A percentile compares a stretch with the other conserved stretches of the same genome.
These are phyloP conservation scores for Rhynchosporium agropyri DNA, from an alignment of 2,329 filamentous ascomycete genomes.

Conservation along the genomic window DNA sequence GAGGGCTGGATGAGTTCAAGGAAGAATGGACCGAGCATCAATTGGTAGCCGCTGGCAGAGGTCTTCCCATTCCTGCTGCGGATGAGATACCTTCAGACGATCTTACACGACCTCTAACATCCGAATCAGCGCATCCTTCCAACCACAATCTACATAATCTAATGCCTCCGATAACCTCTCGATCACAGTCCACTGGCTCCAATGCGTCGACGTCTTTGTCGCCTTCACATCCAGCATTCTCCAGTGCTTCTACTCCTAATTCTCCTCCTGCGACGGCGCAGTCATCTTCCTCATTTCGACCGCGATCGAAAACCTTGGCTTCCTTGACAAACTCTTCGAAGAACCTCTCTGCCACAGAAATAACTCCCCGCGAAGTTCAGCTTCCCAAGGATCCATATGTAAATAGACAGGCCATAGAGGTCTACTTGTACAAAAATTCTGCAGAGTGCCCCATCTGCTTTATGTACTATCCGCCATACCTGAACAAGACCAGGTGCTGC, in stretches of 20 bases:
- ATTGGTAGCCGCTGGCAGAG: slow-evolving; percentile 86
- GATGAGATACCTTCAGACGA: slow-evolving; percentile 79
- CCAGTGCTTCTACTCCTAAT: slow-evolving; percentile 52
- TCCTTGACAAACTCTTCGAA: slow-evolving; percentile 75
- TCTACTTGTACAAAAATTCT: slow-evolving; percentile 89
- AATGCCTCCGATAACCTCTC: slow-evolving; percentile 76
- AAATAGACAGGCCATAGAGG: slow-evolving; percentile 92
- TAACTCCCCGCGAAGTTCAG: slow-evolving; percentile 75
- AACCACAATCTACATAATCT: slow-evolving; percentile 69
- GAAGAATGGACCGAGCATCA: slow-evolving; percentile 93
- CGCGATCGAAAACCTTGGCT: slow-evolving; percentile 85
- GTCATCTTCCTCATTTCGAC: slow-evolving; percentile 67
- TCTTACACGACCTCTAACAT: slow-evolving; percentile 51
- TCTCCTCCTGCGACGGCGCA: slow-evolving; percentile 48
- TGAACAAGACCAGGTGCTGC: slow-evolving; percentile 94
- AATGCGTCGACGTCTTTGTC: slow-evolving; percentile 64
- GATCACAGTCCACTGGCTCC: slow-evolving; percentile 78
- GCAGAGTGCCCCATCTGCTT: slow-evolving; percentile 96
- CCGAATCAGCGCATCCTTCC: slow-evolving; percentile 53
- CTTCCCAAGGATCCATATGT: slow-evolving; percentile 83
- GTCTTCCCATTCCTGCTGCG: slow-evolving; percentile 78
- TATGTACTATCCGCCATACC: slow-evolving; percentile 88
- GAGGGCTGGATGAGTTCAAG: slow-evolving; percentile 85
- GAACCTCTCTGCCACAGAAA: slow-evolving; percentile 71
- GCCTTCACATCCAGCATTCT: slow-evolving; percentile 63